phyloP scores from a whole-genome alignment of 176 grass and related monocot genomes.

The Avena insularis region DNA sequence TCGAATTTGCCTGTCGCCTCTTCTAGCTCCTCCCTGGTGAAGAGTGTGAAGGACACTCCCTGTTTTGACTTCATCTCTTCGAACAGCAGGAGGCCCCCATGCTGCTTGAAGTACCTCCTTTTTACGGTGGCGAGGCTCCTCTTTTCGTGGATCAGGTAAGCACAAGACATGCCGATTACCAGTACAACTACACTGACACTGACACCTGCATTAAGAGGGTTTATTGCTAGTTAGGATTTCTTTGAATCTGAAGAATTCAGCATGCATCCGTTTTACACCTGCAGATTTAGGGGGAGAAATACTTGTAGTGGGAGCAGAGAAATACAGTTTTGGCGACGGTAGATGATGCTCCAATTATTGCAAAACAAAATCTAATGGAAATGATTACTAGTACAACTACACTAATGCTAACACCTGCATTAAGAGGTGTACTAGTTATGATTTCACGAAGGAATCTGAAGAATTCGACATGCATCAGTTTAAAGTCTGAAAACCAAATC shows the following conservation, averaged over 20 bases:
- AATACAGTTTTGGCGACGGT: too few species aligned
- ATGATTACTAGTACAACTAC: neutral
- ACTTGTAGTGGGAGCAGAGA: too few species aligned
- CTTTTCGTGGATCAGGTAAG: constrained; percentile 21
- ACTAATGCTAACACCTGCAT: constrained; percentile 20
- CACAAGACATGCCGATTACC: neutral
- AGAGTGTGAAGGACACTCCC: neutral
- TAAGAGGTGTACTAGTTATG: neutral
- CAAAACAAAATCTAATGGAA: too few species aligned
- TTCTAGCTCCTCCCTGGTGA: constrained; percentile 14
- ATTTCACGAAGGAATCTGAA: neutral
- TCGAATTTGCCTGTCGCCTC: neutral
- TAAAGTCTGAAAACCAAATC: neutral
- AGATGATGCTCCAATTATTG: too few species aligned
- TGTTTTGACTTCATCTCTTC: constrained; percentile 22
- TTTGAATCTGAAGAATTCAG: neutral
- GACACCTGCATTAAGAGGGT: neutral
- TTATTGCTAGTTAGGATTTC: neutral
- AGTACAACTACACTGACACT: neutral
- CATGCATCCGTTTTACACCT: neutral
- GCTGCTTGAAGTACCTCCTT: constrained; percentile 33
- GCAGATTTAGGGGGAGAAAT: neutral
- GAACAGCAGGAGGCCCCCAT: constrained; percentile 15
- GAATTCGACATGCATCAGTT: neutral
- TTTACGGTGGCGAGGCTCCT: constrained; percentile 15